These are phyloP conservation scores for Lanmaoa pseudosensibilis DNA, from an alignment of 768 basidiomycete species.

Conservation along the genomic window DNA sequence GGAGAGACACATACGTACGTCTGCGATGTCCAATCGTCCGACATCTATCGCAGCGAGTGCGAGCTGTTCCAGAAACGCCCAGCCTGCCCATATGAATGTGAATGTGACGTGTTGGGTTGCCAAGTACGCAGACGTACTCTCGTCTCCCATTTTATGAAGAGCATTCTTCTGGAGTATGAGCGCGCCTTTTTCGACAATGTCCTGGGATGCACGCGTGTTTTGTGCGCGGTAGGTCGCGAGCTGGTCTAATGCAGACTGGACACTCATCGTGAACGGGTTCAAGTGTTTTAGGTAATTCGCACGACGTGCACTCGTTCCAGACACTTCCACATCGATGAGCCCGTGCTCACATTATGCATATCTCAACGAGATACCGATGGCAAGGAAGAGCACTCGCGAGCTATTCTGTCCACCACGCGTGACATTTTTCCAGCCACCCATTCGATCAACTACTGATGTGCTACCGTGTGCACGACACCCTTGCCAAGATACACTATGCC, in stretches of 20 bases:
- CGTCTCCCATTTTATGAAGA: slow-evolving; percentile 50
- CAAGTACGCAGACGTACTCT: slow-evolving; percentile 40
- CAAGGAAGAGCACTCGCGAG: neutral
- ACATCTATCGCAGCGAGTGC: slow-evolving; percentile 76
- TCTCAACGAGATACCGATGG: neutral
- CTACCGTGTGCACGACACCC: neutral
- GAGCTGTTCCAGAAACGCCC: slow-evolving; percentile 81
- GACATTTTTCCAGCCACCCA: neutral
- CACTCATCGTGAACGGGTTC: slow-evolving; percentile 38
- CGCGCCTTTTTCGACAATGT: slow-evolving; percentile 55
- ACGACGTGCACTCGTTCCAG: too few species aligned
- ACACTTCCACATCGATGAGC: too few species aligned
- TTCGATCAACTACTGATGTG: neutral
- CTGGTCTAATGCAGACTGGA: slow-evolving; percentile 48
- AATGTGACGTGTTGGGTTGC: neutral
- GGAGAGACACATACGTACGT: slow-evolving; percentile 49
- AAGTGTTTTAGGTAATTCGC: neutral
- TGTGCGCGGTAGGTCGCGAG: slow-evolving; percentile 55
- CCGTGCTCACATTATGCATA: too few species aligned
- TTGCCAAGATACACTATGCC: neutral
- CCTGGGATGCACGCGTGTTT: slow-evolving; percentile 53
- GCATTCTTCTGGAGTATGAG: slow-evolving; percentile 49
- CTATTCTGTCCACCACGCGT: neutral
- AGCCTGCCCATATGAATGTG: slow-evolving; percentile 45
- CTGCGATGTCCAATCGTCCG: slow-evolving; percentile 68